Base-by-base conservation (phyloP, 805 yeast species). In the Clavispora fructus region DNA sequence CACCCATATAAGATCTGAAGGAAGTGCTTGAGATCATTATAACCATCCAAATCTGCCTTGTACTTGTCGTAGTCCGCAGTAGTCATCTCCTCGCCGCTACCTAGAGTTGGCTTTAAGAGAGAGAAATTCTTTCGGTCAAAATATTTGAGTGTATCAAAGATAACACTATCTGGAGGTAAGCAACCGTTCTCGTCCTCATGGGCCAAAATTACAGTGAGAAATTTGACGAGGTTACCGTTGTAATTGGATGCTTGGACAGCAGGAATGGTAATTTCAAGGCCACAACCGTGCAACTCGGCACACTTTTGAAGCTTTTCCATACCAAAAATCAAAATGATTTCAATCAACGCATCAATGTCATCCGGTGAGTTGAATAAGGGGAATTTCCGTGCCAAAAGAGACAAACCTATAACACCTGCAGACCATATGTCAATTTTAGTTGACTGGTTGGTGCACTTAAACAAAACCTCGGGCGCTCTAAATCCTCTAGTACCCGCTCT, bases 401-500 rank as follows among this genome's bases (percentile, higher is more conserved):
- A 85, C 55, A 92, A 69, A 29, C 92, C 75, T 50, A 91, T 86
- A 11, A 90, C 89, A 2, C 97, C 97, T 0, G 89, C 95, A 1
- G 96, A 84, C 97, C 97, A 90, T 8, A 88, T 78, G 63, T 90
- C 97, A 39, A 90, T 80, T 61, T 84, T 85, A 6, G 87, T 79
- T 3, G 85, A 75, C 67, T 90, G 97, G 48, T 86, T 82, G 1
- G 86, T 78, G 64, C 97, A 90, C 61, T 88, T 89, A 65, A 89
- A 76, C 45, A 91, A 68, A 4, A 90, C 97, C 61, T 90, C 97
- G 0, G 97, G 97, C 0, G 97, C 96, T 55, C 97, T 74, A 60
- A 90, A 90, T 0, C 97, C 97, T 56, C 97, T 75, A 1, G 97
- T 90, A 8, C 97, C 97, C 14, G 99, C 99, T 56, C 99, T 81